Base-by-base conservation (phyloP, 2,329 filamentous ascomycete species). In the Botrytis fragariae region DNA sequence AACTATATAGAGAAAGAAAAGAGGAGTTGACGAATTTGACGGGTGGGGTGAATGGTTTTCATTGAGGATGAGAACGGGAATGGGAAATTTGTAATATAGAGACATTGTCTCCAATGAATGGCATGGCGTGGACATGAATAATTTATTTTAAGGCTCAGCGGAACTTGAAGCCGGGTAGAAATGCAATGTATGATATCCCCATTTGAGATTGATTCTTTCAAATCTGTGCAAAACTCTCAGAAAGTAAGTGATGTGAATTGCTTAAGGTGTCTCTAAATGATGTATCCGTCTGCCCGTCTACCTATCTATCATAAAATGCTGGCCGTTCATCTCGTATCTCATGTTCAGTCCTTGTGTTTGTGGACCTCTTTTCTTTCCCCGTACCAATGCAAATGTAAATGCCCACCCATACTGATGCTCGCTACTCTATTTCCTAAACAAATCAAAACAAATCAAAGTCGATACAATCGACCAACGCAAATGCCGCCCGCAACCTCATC, bases 1-100 rank as follows among this genome's bases (percentile, higher is more conserved):
- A 98, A 76, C 82, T 92, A 79, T 99, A 96, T 81, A 88, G 93
- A 78, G 85, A 84, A 76, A 88, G 90, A 74, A 93, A 88, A 83
- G 93, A 94, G 64, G 96, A 98, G 85, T 82, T 98, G 77, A 89
- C 91, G 65, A 84, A 83, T 71, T 83, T 97, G 77, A 82, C 79
- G 57, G 78, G 80, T 69, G 35, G 75, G 48, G n/a, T 74, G 73
- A 61, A 75, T 57, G 39, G 72, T 63, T 68, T 74, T 61, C 75
- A 73, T 71, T 74, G 69, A 72, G 37, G 25, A 25, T 22, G n/a
- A 60, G 67, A n/a, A 14, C 10, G 59, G 18, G 7, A 45, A 39
- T 32, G 14, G 29, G n/a, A 32, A 22, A 51, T 71, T 71, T 64
- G 69, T 71, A 71, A 39, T 64, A 71, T 71, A 29, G 42, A 62